Base-by-base conservation (phyloP, 176 grass and related monocot genomes). In the Oryza rufipogon region DNA sequence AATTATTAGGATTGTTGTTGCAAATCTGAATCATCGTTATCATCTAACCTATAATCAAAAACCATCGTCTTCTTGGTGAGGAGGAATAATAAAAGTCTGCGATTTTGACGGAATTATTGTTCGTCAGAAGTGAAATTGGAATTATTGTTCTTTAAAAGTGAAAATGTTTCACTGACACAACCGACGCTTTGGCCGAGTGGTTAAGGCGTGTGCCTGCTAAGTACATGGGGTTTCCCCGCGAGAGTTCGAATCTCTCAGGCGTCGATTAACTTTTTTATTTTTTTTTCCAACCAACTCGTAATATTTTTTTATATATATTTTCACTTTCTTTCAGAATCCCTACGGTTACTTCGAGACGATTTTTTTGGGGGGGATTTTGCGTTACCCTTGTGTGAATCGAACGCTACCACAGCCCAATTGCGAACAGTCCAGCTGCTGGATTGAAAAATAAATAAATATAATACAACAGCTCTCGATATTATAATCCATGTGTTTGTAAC, bases 171-270 rank as follows among this genome's bases (percentile, higher is more conserved):
- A 6, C 0, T 11, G 0, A 9, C 44, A 48, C 7, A 45, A 6
- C 0, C 1, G 80, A 82, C 80, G 51, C 80, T 82, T 82, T 82
- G 80, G 80, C 68, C 80, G 80, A 82, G 80, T 82, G 95, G 84
- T 95, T 98, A 98, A 97, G 95, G 95, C 95, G 92, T 93, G 92
- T 95, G 92, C 92, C 95, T 97, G 92, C 92, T 95, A 97, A 97
- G 95, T 95, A 97, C 95, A 95, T 97, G 92, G 92, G 91, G 82
- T 90, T 84, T 78, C 83, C 89, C 89, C 89, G 87, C 92, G 89
- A 94, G 86, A 91, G 86, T 92, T 95, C 93, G 93, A 95, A 95
- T 95, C 90, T 95, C 90, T 92, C 90, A 95, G 93, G 93, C 85
- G 87, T 76, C 84, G 87, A 7, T 20, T 6, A 11, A 17, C 17